Percentiles rank a stretch among this genome's conserved stretches.
phyloP scores from a whole-genome alignment of 1,284 basidiomycete genomes.

The Gymnopus androsaceus region DNA sequence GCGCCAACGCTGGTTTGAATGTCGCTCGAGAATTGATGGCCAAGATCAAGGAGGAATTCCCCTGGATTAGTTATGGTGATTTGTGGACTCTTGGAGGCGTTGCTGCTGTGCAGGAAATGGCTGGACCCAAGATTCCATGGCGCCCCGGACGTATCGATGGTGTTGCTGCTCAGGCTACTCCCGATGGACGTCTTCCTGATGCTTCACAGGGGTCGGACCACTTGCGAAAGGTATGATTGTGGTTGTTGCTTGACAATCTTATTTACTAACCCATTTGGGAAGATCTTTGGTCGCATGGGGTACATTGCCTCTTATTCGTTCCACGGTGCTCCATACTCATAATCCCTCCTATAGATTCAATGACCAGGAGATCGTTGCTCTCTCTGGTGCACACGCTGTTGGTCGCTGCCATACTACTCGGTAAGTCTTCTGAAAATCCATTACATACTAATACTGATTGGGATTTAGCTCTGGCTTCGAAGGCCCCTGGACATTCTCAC shows the following conservation, averaged over 20 bases:
- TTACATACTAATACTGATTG: background rate
- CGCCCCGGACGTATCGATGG: constrained; percentile 88
- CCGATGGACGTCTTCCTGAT: constrained; percentile 95
- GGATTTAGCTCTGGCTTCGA: constrained; percentile 77
- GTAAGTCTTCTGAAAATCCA: constrained; percentile 32
- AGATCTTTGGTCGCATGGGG: constrained; percentile 94
- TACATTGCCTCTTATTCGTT: constrained; percentile 20
- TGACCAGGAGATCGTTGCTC: constrained; percentile 95
- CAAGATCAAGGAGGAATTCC: constrained; percentile 81
- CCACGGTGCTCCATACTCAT: constrained; percentile 28
- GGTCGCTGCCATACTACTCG: constrained; percentile 89
- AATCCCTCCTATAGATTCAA: constrained; percentile 61
- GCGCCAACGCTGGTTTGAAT: constrained; percentile 86
- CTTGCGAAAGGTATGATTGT: constrained; percentile 66
- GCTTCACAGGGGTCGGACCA: constrained; percentile 85
- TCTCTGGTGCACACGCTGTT: constrained; percentile 92
- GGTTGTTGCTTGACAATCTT: background rate
- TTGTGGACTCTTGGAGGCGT: constrained; percentile 85
- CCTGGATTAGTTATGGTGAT: constrained; percentile 94
- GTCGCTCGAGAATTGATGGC: constrained; percentile 87
- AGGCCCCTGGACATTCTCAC: constrained; percentile 90
- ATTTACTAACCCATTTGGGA: constrained; percentile 12
- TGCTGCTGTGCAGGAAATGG: constrained; percentile 61
- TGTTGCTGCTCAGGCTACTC: constrained; percentile 74
- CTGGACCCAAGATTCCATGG: constrained; percentile 85